Percentiles rank a stretch among this genome's conserved stretches.
phyloP scores from a whole-genome alignment of 1,284 basidiomycete genomes.

The Heterobasidion parviporum region DNA sequence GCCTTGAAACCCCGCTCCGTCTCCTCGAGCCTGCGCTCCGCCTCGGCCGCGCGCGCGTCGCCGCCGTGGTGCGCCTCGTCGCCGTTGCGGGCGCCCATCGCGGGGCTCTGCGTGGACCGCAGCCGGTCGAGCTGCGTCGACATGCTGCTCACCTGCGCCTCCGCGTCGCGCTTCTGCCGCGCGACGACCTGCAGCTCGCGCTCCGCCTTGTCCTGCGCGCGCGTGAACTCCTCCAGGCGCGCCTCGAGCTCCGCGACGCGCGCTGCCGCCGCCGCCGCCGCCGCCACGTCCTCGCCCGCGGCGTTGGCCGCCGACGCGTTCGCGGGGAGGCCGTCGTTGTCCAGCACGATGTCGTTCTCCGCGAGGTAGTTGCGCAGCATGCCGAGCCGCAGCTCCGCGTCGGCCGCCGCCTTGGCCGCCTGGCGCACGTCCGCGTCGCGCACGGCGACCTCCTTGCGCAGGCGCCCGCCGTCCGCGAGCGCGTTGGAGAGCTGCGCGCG shows the following conservation, averaged over 20 bases:
- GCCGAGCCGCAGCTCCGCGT: slow-evolving; percentile 68
- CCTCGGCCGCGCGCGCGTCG: slow-evolving; percentile 55
- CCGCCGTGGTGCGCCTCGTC: slow-evolving; percentile 17
- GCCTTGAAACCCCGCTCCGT: slow-evolving; percentile 72
- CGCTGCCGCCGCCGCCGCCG: slow-evolving; percentile 12
- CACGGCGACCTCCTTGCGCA: slow-evolving; percentile 61
- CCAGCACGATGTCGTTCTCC: slow-evolving; percentile 78
- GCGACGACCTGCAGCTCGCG: slow-evolving; percentile 58
- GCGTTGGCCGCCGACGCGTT: slow-evolving; percentile 17
- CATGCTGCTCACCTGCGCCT: slow-evolving; percentile 58
- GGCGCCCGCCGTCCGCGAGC: slow-evolving; percentile 63
- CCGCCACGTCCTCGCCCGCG: slow-evolving; percentile 29
- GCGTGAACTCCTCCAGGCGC: slow-evolving; percentile 63
- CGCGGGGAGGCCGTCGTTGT: slow-evolving; percentile 56
- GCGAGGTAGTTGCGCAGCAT: slow-evolving; percentile 84
- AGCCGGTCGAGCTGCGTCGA: slow-evolving; percentile 59
- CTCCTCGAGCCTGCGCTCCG: slow-evolving; percentile 72
- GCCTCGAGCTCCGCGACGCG: slow-evolving; percentile 66
- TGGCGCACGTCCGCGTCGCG: slow-evolving; percentile 69
- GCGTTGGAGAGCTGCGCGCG: slow-evolving; percentile 71
- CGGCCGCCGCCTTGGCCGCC: slow-evolving; percentile 61
- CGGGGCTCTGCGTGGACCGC: slow-evolving; percentile 45
- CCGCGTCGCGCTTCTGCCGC: slow-evolving; percentile 64
- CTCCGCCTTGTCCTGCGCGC: slow-evolving; percentile 68
- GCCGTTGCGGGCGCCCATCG: slow-evolving; percentile 17